A percentile compares a stretch with the other conserved stretches of the same genome.
These are phyloP conservation scores for Metschnikowia gelsemii DNA, from an alignment of 805 yeast species.

Conservation along the genomic window DNA sequence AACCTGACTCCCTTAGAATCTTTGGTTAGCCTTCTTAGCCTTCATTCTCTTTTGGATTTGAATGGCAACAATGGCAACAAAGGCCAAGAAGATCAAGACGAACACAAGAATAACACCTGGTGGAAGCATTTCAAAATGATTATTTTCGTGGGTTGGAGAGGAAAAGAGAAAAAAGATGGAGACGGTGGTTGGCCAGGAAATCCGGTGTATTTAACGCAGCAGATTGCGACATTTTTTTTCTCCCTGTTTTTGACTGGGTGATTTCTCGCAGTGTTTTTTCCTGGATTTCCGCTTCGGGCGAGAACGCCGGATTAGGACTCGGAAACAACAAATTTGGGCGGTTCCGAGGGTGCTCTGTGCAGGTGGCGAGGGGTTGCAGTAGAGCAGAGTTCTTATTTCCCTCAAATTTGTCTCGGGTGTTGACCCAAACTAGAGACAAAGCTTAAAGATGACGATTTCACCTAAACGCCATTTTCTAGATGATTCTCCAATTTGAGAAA, in stretches of 20 bases:
- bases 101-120: constrained; percentile 74
- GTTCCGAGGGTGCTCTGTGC: constrained; percentile 10
- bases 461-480: too few species aligned
- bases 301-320: constrained; percentile 11
- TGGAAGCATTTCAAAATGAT: constrained; percentile 52
- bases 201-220: constrained; percentile 10
- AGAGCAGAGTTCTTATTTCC: neutral
- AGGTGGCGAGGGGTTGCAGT: neutral
- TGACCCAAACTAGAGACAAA: too few species aligned
- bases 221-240: constrained; percentile 10
- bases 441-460: too few species aligned
- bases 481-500: too few species aligned
- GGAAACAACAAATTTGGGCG: constrained; percentile 11
- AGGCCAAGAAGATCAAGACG: constrained; percentile 52
- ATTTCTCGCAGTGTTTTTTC: constrained; percentile 13
- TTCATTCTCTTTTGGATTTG: constrained; percentile 41
- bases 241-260: constrained; percentile 6
- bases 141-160: constrained; percentile 7
- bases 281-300: constrained; percentile 6
- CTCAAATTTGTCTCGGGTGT: constrained; percentile 1
- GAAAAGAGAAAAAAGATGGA: constrained; percentile 3
- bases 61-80: constrained; percentile 35
- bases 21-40: constrained; percentile 39
- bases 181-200: constrained; percentile 3
- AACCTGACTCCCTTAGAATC: constrained; percentile 19